Evolutionary conservation across 306 rosid species (phyloP).

Genomic region (Medicago ruthenica): DNA sequence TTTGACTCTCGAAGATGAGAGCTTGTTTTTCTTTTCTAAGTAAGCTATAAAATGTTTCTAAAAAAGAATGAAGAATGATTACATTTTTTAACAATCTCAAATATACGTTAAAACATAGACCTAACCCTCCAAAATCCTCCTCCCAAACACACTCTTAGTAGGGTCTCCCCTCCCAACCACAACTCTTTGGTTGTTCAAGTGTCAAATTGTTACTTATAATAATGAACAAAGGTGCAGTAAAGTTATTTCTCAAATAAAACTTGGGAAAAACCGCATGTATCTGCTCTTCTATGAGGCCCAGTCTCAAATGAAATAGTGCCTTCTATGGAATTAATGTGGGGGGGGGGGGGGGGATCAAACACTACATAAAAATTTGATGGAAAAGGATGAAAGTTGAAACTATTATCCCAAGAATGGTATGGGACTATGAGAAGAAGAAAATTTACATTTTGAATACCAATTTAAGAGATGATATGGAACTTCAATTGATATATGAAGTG

Average conservation of each 20-base stretch:
- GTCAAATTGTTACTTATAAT: neutral
- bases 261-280: neutral
- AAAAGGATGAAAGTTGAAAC: constrained; percentile 33
- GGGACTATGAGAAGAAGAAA: constrained; percentile 5
- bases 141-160: too few relatives aligned
- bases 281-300: neutral
- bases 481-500: constrained; percentile 11
- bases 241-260: neutral
- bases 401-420: constrained; percentile 21
- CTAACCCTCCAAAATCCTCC: too few relatives aligned
- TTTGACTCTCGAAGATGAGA: too few relatives aligned
- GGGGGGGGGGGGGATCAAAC: neutral
- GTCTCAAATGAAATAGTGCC: constrained; percentile 16
- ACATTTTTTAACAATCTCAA: too few relatives aligned
- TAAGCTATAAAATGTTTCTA: too few relatives aligned
- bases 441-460: constrained; percentile 21
- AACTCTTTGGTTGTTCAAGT: neutral
- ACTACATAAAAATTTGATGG: neutral
- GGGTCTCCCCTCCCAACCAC: neutral
- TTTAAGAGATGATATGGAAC: constrained; percentile 1
- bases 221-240: neutral
- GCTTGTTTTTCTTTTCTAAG: too few relatives aligned
- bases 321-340: neutral
- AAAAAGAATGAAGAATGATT: too few relatives aligned
- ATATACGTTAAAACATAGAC: too few relatives aligned